Evolutionary conservation across 257 asterid genomes (phyloP).

Genomic region (Paulownia fortunei): DNA sequence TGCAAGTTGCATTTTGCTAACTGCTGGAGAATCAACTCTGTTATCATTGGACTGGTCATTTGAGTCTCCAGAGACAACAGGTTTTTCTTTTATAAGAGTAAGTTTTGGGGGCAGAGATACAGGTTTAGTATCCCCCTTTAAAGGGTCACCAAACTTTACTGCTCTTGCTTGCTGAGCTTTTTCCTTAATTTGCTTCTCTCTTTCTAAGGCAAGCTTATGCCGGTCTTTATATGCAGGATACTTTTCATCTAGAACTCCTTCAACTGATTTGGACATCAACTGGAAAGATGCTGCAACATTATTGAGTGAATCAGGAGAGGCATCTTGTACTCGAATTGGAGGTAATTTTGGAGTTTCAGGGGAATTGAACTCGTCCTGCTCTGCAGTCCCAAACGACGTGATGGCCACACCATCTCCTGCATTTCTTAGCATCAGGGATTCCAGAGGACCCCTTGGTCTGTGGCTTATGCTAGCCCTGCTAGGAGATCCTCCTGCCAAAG

Average conservation of each 20-base stretch:
- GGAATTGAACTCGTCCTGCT: constrained; percentile 59
- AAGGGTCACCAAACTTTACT: constrained; percentile 69
- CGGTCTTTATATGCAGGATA: constrained; percentile 90
- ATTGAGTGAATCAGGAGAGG: constrained; percentile 48
- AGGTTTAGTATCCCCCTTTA: constrained; percentile 46
- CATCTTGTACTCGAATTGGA: constrained; percentile 39
- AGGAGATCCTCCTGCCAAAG: constrained; percentile 75
- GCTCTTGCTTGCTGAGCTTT: constrained; percentile 91
- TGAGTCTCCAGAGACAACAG: constrained; percentile 54
- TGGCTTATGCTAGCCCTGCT: constrained; percentile 53
- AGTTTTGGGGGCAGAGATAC: constrained; percentile 79
- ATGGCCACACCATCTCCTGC: constrained; percentile 79
- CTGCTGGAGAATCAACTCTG: constrained; percentile 56
- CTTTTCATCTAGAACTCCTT: constrained; percentile 84
- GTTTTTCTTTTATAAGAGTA: constrained; percentile 73
- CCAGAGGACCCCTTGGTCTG: constrained; percentile 77
- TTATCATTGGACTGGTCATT: constrained; percentile 52
- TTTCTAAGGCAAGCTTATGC: constrained; percentile 88
- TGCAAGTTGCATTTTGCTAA: constrained; percentile 77
- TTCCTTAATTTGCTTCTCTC: constrained; percentile 83
- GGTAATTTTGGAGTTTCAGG: constrained; percentile 53
- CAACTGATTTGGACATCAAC: constrained; percentile 91
- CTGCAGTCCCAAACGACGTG: constrained; percentile 75
- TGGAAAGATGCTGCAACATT: constrained; percentile 78
- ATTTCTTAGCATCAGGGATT: constrained; percentile 85